A percentile compares a stretch with the other conserved stretches of the same genome.
Evolutionary conservation across 345 rosid genomes (phyloP).

Genomic region (Fremontodendron californicum): DNA sequence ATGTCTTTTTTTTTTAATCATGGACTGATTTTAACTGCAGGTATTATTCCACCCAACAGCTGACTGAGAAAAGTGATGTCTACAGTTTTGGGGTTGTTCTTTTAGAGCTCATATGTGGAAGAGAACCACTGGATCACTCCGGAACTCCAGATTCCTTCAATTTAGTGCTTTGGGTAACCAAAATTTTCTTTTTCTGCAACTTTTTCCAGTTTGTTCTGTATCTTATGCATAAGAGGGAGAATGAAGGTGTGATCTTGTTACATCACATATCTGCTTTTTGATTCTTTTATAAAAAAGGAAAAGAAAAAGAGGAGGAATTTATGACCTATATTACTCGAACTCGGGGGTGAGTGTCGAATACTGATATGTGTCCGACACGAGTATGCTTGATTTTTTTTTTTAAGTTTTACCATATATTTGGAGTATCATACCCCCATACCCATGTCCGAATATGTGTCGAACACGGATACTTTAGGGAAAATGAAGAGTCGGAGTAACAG

Average conservation of each 20-base stretch:
- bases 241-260: background rate
- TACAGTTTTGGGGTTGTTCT: constrained; percentile 96
- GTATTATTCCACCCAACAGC: constrained; percentile 81
- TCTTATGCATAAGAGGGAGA: background rate
- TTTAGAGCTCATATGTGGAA: constrained; percentile 85
- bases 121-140: constrained; percentile 72
- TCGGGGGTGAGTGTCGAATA: no score
- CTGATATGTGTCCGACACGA: no score
- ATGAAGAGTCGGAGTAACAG: no score
- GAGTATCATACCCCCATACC: no score
- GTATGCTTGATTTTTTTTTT: no score
- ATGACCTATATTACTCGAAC: no score
- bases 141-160: constrained; percentile 95
- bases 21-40: constrained; percentile 20
- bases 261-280: background rate
- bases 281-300: no score
- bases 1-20: background rate
- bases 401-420: no score
- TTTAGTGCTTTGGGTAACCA: constrained; percentile 76
- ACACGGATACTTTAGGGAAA: no score
- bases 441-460: no score
- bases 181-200: background rate
- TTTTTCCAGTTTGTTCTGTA: background rate
- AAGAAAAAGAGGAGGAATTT: no score
- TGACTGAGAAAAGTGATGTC: constrained; percentile 90